A percentile compares a stretch with the other conserved stretches of the same genome.
These are phyloP conservation scores for Candida railenensis DNA, from an alignment of 805 yeast species.

Conservation along the genomic window DNA sequence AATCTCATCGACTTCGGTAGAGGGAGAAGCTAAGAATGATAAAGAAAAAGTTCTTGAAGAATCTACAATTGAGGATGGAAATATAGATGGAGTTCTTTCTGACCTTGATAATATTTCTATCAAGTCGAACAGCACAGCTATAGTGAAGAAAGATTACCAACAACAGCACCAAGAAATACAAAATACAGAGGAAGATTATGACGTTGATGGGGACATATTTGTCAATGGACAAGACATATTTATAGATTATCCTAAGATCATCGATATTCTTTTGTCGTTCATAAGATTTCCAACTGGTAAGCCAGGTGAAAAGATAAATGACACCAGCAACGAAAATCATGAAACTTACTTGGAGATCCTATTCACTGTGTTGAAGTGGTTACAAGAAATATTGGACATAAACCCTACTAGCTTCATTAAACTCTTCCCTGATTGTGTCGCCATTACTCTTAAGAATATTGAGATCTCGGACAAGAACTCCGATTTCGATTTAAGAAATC, in stretches of 20 bases:
- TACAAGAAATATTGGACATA: constrained; percentile 66
- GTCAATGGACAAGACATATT: constrained; percentile 68
- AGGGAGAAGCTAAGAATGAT: constrained; percentile 6
- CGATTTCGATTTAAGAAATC: constrained; percentile 36
- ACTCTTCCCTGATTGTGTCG: constrained; percentile 70
- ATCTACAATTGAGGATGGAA: constrained; percentile 8
- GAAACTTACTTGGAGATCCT: constrained; percentile 60
- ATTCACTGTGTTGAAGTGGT: constrained; percentile 78
- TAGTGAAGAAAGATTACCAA: constrained; percentile 14
- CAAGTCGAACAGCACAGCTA: constrained; percentile 26
- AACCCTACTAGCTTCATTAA: constrained; percentile 75
- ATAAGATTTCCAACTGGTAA: constrained; percentile 48
- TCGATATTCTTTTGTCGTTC: constrained; percentile 78
- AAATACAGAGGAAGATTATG: constrained; percentile 5
- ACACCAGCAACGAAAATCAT: constrained; percentile 34
- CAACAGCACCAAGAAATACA: not conserved
- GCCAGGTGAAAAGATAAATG: constrained; percentile 18
- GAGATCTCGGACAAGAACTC: constrained; percentile 34
- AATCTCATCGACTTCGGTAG: not conserved
- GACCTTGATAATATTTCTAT: constrained; percentile 22
- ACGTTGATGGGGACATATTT: constrained; percentile 24
- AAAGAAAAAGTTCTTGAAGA: constrained; percentile 6
- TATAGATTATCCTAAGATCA: constrained; percentile 75
- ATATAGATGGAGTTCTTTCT: constrained; percentile 1
- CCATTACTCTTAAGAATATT: constrained; percentile 54